Evolutionary conservation across 371 early-diverging fungal genomes (phyloP).

Genomic region (Sporodiniella umbellata): DNA sequence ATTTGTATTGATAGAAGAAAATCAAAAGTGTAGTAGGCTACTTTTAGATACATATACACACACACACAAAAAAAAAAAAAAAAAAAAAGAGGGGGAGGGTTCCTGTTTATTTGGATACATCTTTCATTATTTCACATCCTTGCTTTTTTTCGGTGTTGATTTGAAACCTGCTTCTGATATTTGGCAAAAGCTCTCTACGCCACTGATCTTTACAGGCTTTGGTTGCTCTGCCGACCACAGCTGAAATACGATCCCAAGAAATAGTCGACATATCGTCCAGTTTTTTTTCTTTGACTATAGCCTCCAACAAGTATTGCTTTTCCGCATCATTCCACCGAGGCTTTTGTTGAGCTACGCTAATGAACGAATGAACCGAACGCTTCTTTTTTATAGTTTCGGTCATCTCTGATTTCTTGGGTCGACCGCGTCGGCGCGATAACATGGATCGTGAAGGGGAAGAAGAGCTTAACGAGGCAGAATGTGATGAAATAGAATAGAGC

Average conservation of each 20-base stretch:
- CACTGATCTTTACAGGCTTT: slow-evolving; percentile 52
- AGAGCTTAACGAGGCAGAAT: no score
- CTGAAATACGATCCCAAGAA: slow-evolving; percentile 35
- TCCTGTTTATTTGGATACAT: no score
- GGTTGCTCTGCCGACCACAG: slow-evolving; percentile 29
- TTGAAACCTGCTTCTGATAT: neutral
- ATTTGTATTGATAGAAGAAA: no score
- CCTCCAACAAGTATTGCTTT: slow-evolving; percentile 24
- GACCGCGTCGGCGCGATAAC: slow-evolving; percentile 11
- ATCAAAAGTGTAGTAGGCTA: no score
- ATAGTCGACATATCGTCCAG: slow-evolving; percentile 41
- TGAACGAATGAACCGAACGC: neutral
- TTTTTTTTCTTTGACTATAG: slow-evolving; percentile 32
- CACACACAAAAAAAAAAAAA: no score
- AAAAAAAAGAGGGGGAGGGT: no score
- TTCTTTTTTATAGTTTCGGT: neutral
- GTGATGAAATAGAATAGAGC: neutral
- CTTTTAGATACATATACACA: no score
- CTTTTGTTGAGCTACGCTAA: slow-evolving; percentile 4
- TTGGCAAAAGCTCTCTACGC: slow-evolving; percentile 36
- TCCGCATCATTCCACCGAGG: slow-evolving; percentile 42
- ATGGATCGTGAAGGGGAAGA: no score
- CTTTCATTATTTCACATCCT: no score
- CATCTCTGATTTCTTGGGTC: slow-evolving; percentile 6
- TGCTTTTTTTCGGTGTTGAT: no score